These are phyloP conservation scores for Pseudogymnoascus sp. DNA, from an alignment of 2,329 filamentous ascomycete species.

Conservation along the genomic window DNA sequence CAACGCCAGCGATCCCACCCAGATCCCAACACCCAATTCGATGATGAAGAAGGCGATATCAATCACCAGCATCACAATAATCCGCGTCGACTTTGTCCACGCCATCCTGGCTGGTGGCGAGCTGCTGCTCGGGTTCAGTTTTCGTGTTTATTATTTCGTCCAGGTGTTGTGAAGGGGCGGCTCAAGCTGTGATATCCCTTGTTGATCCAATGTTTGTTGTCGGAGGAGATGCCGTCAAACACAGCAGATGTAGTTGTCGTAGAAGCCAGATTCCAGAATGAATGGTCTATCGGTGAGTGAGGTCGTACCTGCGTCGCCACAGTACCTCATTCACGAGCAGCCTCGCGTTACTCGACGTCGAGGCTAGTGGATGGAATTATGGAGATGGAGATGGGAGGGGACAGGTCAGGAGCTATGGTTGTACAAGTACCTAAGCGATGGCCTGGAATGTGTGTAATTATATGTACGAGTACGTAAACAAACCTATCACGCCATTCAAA, in stretches of 20 bases:
- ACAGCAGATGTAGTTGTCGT: not conserved
- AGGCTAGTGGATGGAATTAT: constrained; percentile 4
- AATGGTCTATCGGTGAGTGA: not conserved
- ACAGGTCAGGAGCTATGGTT: not conserved
- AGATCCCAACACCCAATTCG: constrained; percentile 78
- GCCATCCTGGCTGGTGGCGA: constrained; percentile 49
- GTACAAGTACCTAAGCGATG: constrained; percentile 6
- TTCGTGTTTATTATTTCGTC: not conserved
- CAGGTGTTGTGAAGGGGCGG: not conserved
- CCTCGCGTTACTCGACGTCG: not conserved
- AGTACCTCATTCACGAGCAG: not conserved
- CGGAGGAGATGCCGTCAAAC: not conserved
- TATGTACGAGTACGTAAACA: not conserved
- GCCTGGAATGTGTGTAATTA: not conserved
- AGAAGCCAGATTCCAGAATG: not conserved
- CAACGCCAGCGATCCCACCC: constrained; percentile 83
- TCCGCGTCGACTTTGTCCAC: constrained; percentile 87
- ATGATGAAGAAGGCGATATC: constrained; percentile 85
- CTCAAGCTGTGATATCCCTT: not conserved
- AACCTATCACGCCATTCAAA: not conserved
- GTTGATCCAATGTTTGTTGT: not conserved
- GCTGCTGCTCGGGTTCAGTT: not conserved
- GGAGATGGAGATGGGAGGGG: not conserved
- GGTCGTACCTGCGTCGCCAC: not conserved
- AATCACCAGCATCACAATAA: constrained; percentile 86